Base-by-base conservation (phyloP, 1,139 yeast species). In the Sugiyamaella castrensis region DNA sequence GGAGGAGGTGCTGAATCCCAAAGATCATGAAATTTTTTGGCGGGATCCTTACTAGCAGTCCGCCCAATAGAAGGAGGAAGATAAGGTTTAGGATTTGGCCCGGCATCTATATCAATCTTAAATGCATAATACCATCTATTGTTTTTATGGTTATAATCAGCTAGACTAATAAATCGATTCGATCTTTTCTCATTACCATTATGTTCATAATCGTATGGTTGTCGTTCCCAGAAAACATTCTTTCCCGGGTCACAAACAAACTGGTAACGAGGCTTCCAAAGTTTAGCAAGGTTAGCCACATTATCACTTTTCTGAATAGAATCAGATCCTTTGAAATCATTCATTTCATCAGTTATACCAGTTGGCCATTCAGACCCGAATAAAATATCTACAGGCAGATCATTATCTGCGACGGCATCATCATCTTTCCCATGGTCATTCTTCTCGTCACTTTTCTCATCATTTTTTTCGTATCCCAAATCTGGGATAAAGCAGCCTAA, bases 101-200 rank as follows among this genome's bases (percentile, higher is more conserved):
- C 24, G 16, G n/a, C 11, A 29, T 15, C 43, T 5, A 32, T 32
- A 13, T 43, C 55, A 4, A 60, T 46, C 12, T 54, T 57, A 43
- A 62, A 62, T 8, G 66, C 66, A 43, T 62, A 62, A 37, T 55
- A 58, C 61, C 62, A 60, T 33, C 59, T 57, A 15, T 48, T 39
- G 10, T 42, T 32, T n/a, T 56, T 55, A 19, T 45, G 26, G 6
- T 54, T 59, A 43, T 50, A 62, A 2, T 51, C 49, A 2, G 57
- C 65, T 26, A 63, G 48, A 24, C 60, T 51, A 27, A 63, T 57
- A 43, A 63, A 63, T 16, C 67, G 51, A 0, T 61, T 58, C 13
- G 48, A 40, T 29, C 46, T 43, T 1, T 42, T 47, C 1, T 44
- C 53, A 1, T 48, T 56, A 9, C 9, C 29, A 8, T 19, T 19